phyloP scores from a whole-genome alignment of 306 rosid genomes.

The Benincasa hispida region DNA sequence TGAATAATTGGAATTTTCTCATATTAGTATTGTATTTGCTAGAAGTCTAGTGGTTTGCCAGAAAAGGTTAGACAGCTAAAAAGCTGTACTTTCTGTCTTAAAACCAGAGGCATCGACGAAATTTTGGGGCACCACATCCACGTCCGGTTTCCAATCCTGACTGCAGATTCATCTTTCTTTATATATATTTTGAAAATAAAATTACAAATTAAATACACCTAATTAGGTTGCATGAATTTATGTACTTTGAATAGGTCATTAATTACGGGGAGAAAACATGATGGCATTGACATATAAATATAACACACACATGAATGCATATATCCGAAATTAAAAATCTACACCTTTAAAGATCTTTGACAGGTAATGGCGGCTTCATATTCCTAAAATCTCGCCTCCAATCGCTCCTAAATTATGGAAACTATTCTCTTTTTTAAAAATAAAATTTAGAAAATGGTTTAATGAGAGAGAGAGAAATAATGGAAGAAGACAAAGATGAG shows the following conservation, averaged over 20 bases:
- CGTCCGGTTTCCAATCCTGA: background rate
- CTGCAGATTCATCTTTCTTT: background rate
- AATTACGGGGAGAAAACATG: background rate
- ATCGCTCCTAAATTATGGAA: conserved; percentile 41
- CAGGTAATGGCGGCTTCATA: conserved; percentile 55
- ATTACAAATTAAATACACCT: background rate
- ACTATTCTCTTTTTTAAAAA: background rate
- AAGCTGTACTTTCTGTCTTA: background rate
- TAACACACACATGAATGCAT: background rate
- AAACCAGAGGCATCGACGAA: background rate
- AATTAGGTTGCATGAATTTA: conserved; percentile 5
- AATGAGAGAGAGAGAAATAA: background rate
- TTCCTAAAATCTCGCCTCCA: conserved; percentile 82
- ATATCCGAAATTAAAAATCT: conserved; percentile 14
- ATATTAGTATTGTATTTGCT: background rate
- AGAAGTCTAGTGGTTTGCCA: background rate
- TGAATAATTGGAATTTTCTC: background rate
- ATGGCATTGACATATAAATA: background rate
- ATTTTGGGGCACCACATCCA: background rate
- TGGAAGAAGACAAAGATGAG: background rate
- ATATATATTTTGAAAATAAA: background rate
- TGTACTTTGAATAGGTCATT: background rate
- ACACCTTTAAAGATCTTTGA: conserved; percentile 16
- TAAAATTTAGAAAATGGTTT: background rate
- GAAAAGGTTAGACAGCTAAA: background rate